A percentile compares a stretch with the other conserved stretches of the same genome.
Evolutionary conservation across 306 rosid species (phyloP).

Genomic region (Lablab purpureus): DNA sequence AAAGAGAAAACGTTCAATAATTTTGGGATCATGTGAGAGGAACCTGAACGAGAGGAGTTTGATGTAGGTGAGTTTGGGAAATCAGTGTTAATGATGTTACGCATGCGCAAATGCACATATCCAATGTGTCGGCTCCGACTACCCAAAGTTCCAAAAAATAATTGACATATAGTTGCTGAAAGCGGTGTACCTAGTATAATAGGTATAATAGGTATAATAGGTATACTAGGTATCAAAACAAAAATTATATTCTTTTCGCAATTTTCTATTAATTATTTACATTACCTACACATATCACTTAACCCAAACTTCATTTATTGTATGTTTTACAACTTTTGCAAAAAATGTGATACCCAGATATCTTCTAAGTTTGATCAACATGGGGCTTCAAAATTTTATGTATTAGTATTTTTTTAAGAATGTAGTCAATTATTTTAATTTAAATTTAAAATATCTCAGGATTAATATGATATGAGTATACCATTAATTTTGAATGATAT

Average conservation of each 20-base stretch:
- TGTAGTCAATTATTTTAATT: no score
- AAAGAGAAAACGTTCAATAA: background rate
- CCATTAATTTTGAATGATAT: no score
- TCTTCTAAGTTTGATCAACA: no score
- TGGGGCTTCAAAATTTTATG: no score
- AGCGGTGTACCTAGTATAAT: background rate
- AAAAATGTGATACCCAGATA: no score
- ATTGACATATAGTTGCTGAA: background rate
- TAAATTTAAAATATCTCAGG: no score
- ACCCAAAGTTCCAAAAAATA: background rate
- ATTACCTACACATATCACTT: no score
- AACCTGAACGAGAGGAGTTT: background rate
- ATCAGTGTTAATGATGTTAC: slow-evolving; percentile 10
- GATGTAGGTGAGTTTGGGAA: background rate
- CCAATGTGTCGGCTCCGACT: background rate
- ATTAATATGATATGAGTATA: no score
- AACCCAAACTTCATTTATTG: no score
- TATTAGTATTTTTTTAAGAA: no score
- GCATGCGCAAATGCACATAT: background rate
- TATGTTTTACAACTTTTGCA: no score
- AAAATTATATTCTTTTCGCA: background rate
- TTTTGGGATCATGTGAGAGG: slow-evolving; percentile 1
- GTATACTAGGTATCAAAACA: background rate
- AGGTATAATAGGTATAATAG: background rate
- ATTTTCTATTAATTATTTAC: no score